Evolutionary conservation across 345 rosid species (phyloP), one percentile per base, ranked within the genome.

Genomic region (Corchorus olitorius): DNA sequence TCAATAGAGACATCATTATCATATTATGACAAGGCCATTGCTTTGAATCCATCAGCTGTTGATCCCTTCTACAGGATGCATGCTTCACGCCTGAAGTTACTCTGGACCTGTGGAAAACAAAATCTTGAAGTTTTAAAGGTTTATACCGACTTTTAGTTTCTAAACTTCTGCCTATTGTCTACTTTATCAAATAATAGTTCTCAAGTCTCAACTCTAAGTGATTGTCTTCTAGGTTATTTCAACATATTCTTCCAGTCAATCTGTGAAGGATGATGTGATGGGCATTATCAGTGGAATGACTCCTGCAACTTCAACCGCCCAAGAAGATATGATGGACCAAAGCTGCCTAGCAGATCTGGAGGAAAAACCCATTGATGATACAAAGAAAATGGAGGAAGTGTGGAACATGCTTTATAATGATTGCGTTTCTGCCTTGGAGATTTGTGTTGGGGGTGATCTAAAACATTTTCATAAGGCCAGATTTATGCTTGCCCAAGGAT

Each of bases 391-490:
- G 91, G 94, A 93, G 79, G 87, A 88, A 75, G 86, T 80, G 61
- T 89, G 97, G 98, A 83, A 84, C 77, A 80, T 93, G 94, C 98
- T 95, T 75, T 93, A 95, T 82, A 81, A 80, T 76, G 99, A 95
- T 77, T 90, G 99, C 82, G 88, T 95, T 78, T 86, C 91, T 69
- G 99, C 97, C 66, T 84, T 95, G 78, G 98, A 89, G 87, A 77
- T 77, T 74, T 95, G 99, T 82, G 81, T 92, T 77, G 98, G 91
- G 83, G 99, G 97, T 79, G 99, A 95, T 85, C 94, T 95, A 71
- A 93, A 93, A 85, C 99, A 95, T 82, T 95, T 95, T 83, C 99
- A 95, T 75, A 95, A 92, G 89, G 99, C 97, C 34, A 93, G 99
- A 86, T 91, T 89, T 80, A 93, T 91, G 92, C 98, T 95, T 78